Base-by-base conservation (phyloP, 2,329 filamentous ascomycete genomes). In the Macrophomina phaseolina region DNA sequence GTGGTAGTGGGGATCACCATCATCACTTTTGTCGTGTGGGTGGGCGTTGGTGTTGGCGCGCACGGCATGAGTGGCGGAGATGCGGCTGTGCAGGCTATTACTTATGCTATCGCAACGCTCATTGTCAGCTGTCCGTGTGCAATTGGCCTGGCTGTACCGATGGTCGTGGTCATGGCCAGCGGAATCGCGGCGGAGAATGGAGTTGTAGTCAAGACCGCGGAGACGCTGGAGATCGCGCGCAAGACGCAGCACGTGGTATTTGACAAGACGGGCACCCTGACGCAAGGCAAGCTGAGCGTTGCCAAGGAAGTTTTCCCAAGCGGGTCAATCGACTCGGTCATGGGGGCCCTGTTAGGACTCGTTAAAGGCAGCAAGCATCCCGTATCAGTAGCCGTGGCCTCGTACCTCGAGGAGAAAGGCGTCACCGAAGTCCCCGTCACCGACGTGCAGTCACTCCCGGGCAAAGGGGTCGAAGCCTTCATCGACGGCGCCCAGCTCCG, bases 61-160 rank as follows among this genome's bases (percentile, higher is more conserved):
- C 34, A 32, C 7, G 38, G 49, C 7, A 79, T 83, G 55, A 36
- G 55, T 11, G 55, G 53, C 4, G 60, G 45, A 4, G 55, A 66
- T 11, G 86, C 89, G 1, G 79, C 83, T 0, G 82, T 87, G 0
- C 80, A 84, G 28, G 90, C 91, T 0, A 85, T 92, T 53, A 92
- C 90, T 0, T 94, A 91, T 67, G 79, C 88, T 1, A 91, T 94
- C 67, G 85, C 91, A 0, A 89, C 90, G 0, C 83, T 93, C 1
- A 88, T 91, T n/a, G 87, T 94, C 0, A 92, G 91, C 0, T 95
- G 91, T 70, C 91, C 92, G 0, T 94, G 91, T 66, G 91, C 91
- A 0, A 87, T 95, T 52, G 91, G 90, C 0, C 81, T 91, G 1
- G 90, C 90, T 0, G 90, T 93, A 0, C 91, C 92, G 0, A 92